Conservation (phyloP, 2,329 filamentous ascomycete species). For the Cordyceps javanica region DNA sequence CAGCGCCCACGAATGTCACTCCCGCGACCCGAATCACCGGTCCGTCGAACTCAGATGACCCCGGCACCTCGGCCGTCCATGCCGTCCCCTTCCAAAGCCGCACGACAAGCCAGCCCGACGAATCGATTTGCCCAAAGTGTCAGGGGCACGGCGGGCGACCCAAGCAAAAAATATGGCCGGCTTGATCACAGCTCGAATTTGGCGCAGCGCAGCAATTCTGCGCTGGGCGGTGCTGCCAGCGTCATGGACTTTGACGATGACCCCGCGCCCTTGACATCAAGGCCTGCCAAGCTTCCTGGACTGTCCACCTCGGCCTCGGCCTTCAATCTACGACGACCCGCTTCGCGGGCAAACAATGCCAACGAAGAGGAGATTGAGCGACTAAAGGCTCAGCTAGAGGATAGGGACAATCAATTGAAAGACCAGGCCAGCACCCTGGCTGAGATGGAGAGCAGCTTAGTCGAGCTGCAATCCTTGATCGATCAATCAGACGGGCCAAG, state of each 20-base stretch:
- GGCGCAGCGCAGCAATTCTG: slow-evolving; percentile 53
- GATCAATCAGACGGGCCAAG: slow-evolving; percentile 43
- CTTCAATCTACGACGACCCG: slow-evolving; percentile 45
- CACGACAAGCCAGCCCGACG: slow-evolving; percentile 37
- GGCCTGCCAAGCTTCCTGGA: slow-evolving; percentile 48
- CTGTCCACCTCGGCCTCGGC: slow-evolving; percentile 50
- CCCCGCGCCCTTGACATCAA: slow-evolving; percentile 43
- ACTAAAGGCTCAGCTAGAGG: slow-evolving; percentile 68
- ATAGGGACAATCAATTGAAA: slow-evolving; percentile 79
- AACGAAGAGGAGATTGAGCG: slow-evolving; percentile 69
- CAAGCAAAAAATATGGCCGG: slow-evolving; percentile 47
- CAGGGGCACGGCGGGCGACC: slow-evolving; percentile 54
- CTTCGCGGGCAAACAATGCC: slow-evolving; percentile 44
- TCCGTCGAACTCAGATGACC: slow-evolving; percentile 61
- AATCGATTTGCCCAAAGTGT: slow-evolving; percentile 60
- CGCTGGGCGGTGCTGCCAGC: slow-evolving; percentile 48
- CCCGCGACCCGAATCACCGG: slow-evolving; percentile 82
- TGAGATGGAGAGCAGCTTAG: slow-evolving; percentile 85
- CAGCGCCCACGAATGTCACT: slow-evolving; percentile 64
- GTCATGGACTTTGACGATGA: slow-evolving; percentile 52
- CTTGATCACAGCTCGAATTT: slow-evolving; percentile 45
- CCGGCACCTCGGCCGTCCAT: slow-evolving; percentile 53
- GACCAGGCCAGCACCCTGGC: slow-evolving; percentile 76
- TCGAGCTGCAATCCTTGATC: slow-evolving; percentile 69
- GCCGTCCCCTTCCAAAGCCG: slow-evolving; percentile 39